These are phyloP conservation scores for Verruconis gallopava DNA, from an alignment of 2,329 filamentous ascomycete species.

Conservation along the genomic window DNA sequence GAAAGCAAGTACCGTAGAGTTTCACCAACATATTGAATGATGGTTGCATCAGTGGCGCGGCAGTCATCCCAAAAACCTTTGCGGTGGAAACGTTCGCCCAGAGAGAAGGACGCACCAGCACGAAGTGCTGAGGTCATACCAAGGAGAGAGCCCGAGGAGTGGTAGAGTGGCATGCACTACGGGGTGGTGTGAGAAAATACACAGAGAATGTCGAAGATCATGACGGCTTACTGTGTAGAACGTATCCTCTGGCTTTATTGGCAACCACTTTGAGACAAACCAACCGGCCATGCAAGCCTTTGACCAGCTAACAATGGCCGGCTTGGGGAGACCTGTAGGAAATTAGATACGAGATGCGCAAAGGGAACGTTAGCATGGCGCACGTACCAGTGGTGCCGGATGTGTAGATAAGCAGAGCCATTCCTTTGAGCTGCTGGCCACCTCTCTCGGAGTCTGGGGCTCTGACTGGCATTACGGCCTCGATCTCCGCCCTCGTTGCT, in stretches of 20 bases:
- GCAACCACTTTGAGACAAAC: constrained; percentile 42
- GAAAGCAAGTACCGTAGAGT: constrained; percentile 72
- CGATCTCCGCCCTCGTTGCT: constrained; percentile 3
- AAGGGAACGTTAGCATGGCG: not conserved
- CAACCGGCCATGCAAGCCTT: constrained; percentile 41
- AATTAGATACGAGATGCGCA: constrained; percentile 24
- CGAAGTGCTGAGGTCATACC: constrained; percentile 51
- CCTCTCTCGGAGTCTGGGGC: constrained; percentile 7
- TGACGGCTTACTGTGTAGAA: constrained; percentile 55
- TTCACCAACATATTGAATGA: constrained; percentile 80
- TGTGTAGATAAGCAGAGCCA: constrained; percentile 70
- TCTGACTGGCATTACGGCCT: not conserved
- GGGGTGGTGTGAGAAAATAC: constrained; percentile 13
- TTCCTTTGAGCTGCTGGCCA: constrained; percentile 27
- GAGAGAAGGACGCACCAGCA: constrained; percentile 50
- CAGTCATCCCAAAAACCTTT: constrained; percentile 66
- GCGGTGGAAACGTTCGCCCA: constrained; percentile 69
- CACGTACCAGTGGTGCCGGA: constrained; percentile 21
- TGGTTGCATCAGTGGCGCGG: constrained; percentile 55
- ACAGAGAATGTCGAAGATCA: constrained; percentile 1
- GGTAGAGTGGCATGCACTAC: constrained; percentile 79
- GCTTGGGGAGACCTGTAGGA: constrained; percentile 54
- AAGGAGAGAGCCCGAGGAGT: constrained; percentile 63
- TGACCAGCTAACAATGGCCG: constrained; percentile 11
- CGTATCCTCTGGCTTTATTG: constrained; percentile 48